Base-by-base conservation (phyloP, 108 stramenopile species). In the Nitzschia inconspicua region DNA sequence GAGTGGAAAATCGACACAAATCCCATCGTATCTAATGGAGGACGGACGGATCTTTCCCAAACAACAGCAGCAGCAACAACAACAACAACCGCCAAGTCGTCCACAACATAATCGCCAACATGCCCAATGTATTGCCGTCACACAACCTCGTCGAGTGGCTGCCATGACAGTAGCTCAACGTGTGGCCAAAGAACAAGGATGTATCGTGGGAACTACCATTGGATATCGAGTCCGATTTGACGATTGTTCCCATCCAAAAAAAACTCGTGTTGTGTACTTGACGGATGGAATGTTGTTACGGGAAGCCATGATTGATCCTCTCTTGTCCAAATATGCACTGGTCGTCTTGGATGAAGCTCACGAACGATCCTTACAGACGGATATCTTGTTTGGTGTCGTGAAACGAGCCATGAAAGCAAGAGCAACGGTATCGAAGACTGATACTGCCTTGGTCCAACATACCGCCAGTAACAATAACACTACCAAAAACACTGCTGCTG, bases 261-360 rank as follows among this genome's bases (percentile, higher is more conserved):
- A 65, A 13, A 97, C 97, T 1, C 46, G 73, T 40, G 80, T 98
- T 11, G 73, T 88, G 42, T 99, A 97, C 74, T 83, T 75, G 22
- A 99, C 99, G 0, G 99, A 99, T 66, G 98, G 98, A 9, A 96
- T 98, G 84, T 83, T 99, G 19, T 80, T 99, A 32, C 65, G 99
- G 40, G 97, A 98, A 63, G 89, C 91, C 23, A 91, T 90, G 78
- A 26, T 60, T 1, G 93, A 93, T 76, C 87, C 92, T 2, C 61
- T 92, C 31, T 70, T 99, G 23, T 57, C 62, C 14, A 22, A 74
- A 16, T 98, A 98, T 78, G 74, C 76, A 4, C 70, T 94, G 35
- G 49, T 99, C 18, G 77, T 98, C 7, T 70, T 99, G 43, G 99
- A 99, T 63, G 99, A 99, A 77, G 91, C 95, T 0, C 98, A 98